Evolutionary conservation across 2,329 filamentous ascomycete species (phyloP).

Genomic region (Epichloe typhina): DNA sequence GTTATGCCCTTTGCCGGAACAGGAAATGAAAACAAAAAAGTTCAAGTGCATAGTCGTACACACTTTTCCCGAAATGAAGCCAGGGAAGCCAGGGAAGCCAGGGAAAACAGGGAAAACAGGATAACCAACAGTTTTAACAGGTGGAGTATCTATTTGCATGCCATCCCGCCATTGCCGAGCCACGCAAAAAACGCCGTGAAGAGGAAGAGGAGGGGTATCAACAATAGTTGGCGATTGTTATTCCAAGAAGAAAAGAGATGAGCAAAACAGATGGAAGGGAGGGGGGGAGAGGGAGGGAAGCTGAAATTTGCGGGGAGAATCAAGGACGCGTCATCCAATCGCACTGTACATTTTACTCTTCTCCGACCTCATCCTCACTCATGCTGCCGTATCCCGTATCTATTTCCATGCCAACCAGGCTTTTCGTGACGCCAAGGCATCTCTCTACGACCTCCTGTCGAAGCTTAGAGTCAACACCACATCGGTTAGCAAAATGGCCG

Average conservation of each 20-base stretch:
- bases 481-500: slow-evolving; percentile 34
- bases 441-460: slow-evolving; percentile 40
- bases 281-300: too few species aligned
- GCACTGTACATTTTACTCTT: not conserved
- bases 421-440: slow-evolving; percentile 43
- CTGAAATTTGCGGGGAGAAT: not conserved
- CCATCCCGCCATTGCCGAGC: not conserved
- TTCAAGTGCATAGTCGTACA: slow-evolving; percentile 1
- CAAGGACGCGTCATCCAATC: not conserved
- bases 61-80: not conserved
- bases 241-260: not conserved
- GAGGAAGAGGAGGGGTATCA: not conserved
- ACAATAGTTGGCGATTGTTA: not conserved
- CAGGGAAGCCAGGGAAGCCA: not conserved
- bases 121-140: not conserved
- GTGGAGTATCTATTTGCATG: slow-evolving; percentile 4
- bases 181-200: not conserved
- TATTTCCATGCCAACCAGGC: slow-evolving; percentile 43
- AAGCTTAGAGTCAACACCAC: slow-evolving; percentile 36
- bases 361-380: slow-evolving; percentile 31
- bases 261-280: not conserved
- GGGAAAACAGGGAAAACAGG: not conserved
- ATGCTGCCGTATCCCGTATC: slow-evolving; percentile 49
- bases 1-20: not conserved
- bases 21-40: not conserved